These are phyloP conservation scores for Phialophora expanda DNA, from an alignment of 2,329 filamentous ascomycete genomes.

Conservation along the genomic window DNA sequence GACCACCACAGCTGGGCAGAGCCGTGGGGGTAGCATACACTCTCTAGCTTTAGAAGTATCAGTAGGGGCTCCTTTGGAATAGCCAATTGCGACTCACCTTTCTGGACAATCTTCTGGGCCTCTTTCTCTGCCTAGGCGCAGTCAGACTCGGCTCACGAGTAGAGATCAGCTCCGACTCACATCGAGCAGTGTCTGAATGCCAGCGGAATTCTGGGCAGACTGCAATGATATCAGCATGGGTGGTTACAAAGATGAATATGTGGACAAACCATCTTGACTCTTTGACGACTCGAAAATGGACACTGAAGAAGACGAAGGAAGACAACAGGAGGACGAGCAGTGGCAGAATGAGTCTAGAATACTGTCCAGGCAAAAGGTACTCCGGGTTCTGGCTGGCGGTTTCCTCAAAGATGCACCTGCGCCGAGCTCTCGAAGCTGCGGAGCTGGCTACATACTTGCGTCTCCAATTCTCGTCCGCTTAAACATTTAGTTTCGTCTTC, in stretches of 20 bases:
- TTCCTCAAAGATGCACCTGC: slow-evolving; percentile 23
- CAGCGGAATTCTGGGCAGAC: slow-evolving; percentile 97
- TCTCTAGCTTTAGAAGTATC: slow-evolving; percentile 70
- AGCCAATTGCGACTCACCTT: slow-evolving; percentile 62
- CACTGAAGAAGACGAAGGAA: slow-evolving; percentile 1
- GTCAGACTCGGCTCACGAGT: slow-evolving; percentile 29
- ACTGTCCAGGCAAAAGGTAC: background rate
- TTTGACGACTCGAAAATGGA: background rate
- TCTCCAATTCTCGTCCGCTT: slow-evolving; percentile 19
- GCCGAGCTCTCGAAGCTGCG: slow-evolving; percentile 31
- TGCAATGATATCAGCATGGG: slow-evolving; percentile 52
- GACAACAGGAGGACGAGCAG: background rate
- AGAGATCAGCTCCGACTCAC: slow-evolving; percentile 61
- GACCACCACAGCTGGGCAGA: slow-evolving; percentile 8
- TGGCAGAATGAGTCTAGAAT: background rate
- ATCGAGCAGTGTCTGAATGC: slow-evolving; percentile 98
- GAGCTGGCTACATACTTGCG: slow-evolving; percentile 5
- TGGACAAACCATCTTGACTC: slow-evolving; percentile 39
- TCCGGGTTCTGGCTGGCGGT: background rate
- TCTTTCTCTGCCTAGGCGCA: slow-evolving; percentile 83
- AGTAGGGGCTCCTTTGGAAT: background rate
- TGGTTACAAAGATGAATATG: background rate
- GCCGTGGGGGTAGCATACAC: slow-evolving; percentile 64
- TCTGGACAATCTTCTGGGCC: slow-evolving; percentile 98
- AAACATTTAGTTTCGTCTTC: slow-evolving; percentile 17